Conservation (phyloP, 2,329 filamentous ascomycete species). For the Nemania sp. region DNA sequence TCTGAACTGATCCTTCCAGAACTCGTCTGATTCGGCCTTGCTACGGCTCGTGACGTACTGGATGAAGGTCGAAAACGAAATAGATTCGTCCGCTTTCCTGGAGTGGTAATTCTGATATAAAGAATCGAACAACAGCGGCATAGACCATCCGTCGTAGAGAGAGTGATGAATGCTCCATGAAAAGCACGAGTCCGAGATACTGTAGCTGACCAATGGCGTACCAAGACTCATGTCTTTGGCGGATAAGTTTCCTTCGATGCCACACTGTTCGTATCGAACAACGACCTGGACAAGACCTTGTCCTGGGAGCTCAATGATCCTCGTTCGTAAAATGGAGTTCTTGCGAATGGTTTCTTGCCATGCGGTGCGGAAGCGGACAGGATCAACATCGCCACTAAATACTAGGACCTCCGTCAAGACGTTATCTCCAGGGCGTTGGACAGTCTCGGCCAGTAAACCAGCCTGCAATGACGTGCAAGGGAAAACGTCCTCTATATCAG, state of each 20-base stretch:
- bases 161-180: constrained; percentile 41
- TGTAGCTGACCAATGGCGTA: not conserved
- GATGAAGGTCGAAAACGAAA: constrained; percentile 16
- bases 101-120: constrained; percentile 20
- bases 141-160: constrained; percentile 43
- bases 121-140: constrained; percentile 23
- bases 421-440: constrained; percentile 14
- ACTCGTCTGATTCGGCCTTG: constrained; percentile 20
- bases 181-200: constrained; percentile 23
- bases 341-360: constrained; percentile 14
- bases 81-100: constrained; percentile 2
- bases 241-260: not conserved
- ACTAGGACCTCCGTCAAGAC: constrained; percentile 1
- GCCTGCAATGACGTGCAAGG: constrained; percentile 27
- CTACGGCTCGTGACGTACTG: constrained; percentile 1
- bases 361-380: constrained; percentile 7
- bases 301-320: constrained; percentile 7
- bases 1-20: constrained; percentile 34
- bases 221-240: not conserved
- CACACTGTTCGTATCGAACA: not conserved
- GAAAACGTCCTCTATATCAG: constrained; percentile 22
- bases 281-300: constrained; percentile 17
- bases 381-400: constrained; percentile 6
- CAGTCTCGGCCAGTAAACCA: constrained; percentile 21
- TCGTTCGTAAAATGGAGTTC: not conserved